Percentiles rank a stretch among this genome's conserved stretches.
These are phyloP conservation scores for Leccinum subtestaceum DNA, from an alignment of 768 basidiomycete genomes.

Conservation along the genomic window DNA sequence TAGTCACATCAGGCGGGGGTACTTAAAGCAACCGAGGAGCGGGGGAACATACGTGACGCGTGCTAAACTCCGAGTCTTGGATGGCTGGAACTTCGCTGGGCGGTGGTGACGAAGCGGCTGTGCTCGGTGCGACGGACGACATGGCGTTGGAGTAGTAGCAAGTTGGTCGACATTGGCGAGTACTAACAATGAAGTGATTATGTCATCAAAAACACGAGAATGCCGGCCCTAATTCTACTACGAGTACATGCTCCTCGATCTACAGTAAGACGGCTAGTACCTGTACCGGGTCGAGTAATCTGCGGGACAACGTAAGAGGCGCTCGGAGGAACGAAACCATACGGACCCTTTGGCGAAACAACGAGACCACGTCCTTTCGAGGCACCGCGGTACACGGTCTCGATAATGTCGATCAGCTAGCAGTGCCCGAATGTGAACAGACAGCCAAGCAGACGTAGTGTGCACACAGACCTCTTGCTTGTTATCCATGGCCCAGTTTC, in stretches of 20 bases:
- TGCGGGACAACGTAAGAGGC: conserved; percentile 23
- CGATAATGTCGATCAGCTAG: conserved; percentile 95
- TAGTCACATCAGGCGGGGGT: neutral
- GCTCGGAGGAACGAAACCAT: accelerated
- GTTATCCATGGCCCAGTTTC: conserved; percentile 99
- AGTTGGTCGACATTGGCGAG: conserved; percentile 17
- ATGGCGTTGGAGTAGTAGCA: conserved; percentile 12
- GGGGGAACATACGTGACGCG: conserved; percentile 18
- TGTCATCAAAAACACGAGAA: conserved; percentile 28
- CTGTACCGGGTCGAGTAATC: conserved; percentile 83
- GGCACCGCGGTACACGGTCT: conserved; percentile 97
- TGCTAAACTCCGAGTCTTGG: conserved; percentile 5
- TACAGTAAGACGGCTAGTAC: conserved; percentile 40
- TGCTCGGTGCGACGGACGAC: conserved; percentile 26
- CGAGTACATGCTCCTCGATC: neutral
- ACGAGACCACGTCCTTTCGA: conserved; percentile 98
- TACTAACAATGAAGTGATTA: conserved; percentile 16
- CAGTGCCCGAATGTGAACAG: neutral
- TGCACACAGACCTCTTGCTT: conserved; percentile 80
- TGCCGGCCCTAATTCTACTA: conserved; percentile 21
- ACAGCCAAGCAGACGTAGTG: neutral
- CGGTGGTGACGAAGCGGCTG: conserved; percentile 29
- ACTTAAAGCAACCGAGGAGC: neutral
- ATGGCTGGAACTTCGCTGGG: conserved; percentile 9
- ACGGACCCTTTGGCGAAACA: conserved; percentile 88